Conservation (phyloP, 345 rosid species). For the Barbarea vulgaris region DNA sequence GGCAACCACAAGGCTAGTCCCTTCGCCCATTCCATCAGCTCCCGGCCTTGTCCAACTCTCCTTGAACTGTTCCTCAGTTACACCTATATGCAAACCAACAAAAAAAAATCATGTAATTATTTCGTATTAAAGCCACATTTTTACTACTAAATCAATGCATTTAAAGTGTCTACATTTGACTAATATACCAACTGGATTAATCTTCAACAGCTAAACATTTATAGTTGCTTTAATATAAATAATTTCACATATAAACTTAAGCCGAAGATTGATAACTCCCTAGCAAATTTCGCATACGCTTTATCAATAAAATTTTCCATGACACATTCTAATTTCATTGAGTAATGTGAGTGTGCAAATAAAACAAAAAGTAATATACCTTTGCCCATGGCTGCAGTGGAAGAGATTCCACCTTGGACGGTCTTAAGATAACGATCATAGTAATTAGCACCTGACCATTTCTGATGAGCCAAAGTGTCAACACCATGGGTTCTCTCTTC, state of each 20-base stretch:
- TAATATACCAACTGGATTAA: neutral
- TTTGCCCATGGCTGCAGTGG: slow-evolving; percentile 99
- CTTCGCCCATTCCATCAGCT: slow-evolving; percentile 49
- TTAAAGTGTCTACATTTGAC: neutral
- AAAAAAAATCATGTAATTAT: neutral
- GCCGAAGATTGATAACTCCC: neutral
- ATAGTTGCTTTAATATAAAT: neutral
- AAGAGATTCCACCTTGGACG: slow-evolving; percentile 93
- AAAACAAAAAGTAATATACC: slow-evolving; percentile 45
- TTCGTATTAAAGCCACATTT: neutral
- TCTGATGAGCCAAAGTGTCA: slow-evolving; percentile 95
- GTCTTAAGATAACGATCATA: slow-evolving; percentile 89
- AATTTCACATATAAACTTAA: neutral
- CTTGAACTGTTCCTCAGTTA: slow-evolving; percentile 97
- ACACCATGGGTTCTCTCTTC: slow-evolving; percentile 94
- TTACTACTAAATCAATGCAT: neutral
- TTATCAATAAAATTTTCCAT: neutral
- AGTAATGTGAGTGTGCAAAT: neutral
- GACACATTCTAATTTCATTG: neutral
- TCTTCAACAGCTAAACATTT: neutral
- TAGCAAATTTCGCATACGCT: neutral
- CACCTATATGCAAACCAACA: slow-evolving; percentile 49
- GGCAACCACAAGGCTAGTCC: slow-evolving; percentile 61
- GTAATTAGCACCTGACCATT: slow-evolving; percentile 97
- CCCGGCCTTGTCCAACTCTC: slow-evolving; percentile 84